Base-by-base conservation (phyloP, 768 basidiomycete genomes). In the Neoboletus brunneissimus region DNA sequence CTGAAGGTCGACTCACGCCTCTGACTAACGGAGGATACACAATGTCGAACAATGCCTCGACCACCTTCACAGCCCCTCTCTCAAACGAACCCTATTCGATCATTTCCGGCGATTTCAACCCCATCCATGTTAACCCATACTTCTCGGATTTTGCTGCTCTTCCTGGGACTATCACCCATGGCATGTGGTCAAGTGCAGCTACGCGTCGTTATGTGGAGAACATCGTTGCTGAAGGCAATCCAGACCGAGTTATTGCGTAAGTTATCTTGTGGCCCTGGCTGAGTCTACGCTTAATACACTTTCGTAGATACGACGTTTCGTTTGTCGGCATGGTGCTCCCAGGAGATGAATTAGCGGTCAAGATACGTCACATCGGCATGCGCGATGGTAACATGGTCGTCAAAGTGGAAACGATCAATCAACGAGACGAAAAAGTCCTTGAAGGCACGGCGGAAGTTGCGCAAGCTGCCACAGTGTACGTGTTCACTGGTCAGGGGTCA, bases 321-420 rank as follows among this genome's bases (percentile, higher is more conserved):
- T 98, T 98, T 66, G 91, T 96, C 53, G 96, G 94, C 32, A 98
- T 98, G 96, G 89, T 97, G 41, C 80, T 97, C 31, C 96, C 96
- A 7, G 88, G 86, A 15, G 93, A 97, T 64, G 84, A 91, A 61
- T 81, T 98, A 43, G 81, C 75, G 23, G 94, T 96, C 64, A 90
- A 86, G 72, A 84, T 98, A 65, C 88, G 86, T 60, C 96, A 98
- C 70, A 80, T 85, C 38, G 91, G 89, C 55, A 96, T 96, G 95
- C 85, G 87, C 38, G 86, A 89, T 63, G 97, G 97, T 48, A 91
- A 94, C 71, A 89, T 96, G 72, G 89, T 95, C 54, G 86, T 98
- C 73, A 86, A 86, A 70, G 83, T 98, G 54, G 87, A 90, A 66
- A 96, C 94, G 1, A 75, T 81, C 71, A 98, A 98, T 73, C 77